These are phyloP conservation scores for Neonectria sp. DNA, from an alignment of 2,329 filamentous ascomycete species.

Conservation along the genomic window DNA sequence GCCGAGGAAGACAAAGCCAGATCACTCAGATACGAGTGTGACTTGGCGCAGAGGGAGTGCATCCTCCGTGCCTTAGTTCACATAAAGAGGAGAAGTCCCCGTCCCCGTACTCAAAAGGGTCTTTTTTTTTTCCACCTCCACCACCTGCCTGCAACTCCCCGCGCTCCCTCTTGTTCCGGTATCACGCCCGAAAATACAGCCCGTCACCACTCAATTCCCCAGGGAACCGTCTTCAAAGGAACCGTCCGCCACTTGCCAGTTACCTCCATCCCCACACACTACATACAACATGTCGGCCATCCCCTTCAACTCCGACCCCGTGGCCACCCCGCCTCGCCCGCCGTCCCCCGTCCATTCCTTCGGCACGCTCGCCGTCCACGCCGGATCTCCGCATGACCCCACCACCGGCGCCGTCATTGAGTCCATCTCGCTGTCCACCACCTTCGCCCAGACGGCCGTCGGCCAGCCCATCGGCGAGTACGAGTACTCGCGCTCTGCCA, in stretches of 20 bases:
- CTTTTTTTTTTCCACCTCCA: slow-evolving; percentile 23
- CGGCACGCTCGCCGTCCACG: slow-evolving; percentile 95
- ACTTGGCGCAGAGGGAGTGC: slow-evolving; percentile 33
- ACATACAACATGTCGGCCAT: slow-evolving; percentile 37
- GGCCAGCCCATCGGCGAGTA: slow-evolving; percentile 90
- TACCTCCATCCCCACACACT: background rate
- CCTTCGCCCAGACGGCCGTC: slow-evolving; percentile 91
- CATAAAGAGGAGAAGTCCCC: slow-evolving; percentile 41
- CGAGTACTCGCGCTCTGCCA: slow-evolving; percentile 94
- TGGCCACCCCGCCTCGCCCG: slow-evolving; percentile 81
- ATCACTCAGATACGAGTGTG: slow-evolving; percentile 21
- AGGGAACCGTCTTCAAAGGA: background rate
- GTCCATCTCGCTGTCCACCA: slow-evolving; percentile 95
- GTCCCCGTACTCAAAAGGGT: slow-evolving; percentile 27
- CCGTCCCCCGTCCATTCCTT: slow-evolving; percentile 84
- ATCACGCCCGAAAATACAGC: slow-evolving; percentile 8
- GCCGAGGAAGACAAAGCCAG: background rate
- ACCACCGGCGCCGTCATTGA: slow-evolving; percentile 96
- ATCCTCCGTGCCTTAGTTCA: slow-evolving; percentile 34
- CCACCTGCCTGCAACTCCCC: slow-evolving; percentile 25
- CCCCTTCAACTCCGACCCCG: slow-evolving; percentile 61
- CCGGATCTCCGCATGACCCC: slow-evolving; percentile 91
- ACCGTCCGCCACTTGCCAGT: background rate
- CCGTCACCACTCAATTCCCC: background rate
- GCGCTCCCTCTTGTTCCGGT: slow-evolving; percentile 20